Conservation (phyloP, 192 early-diverging fungal genomes). For the Coemansia erecta region DNA sequence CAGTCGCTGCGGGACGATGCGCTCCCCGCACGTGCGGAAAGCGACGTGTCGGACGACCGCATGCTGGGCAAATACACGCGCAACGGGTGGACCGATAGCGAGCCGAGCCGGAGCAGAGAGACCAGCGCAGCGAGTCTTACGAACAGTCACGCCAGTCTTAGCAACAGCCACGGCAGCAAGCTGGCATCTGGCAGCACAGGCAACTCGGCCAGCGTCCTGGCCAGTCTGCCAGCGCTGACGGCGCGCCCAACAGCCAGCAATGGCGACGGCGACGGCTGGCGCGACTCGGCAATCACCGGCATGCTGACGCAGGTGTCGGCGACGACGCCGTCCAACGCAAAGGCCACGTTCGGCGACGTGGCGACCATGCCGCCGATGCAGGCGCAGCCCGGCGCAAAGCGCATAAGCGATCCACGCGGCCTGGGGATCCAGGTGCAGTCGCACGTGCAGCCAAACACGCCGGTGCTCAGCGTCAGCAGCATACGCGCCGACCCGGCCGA, state of each 20-base stretch:
- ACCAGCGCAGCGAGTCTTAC: too few species aligned
- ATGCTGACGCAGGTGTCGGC: constrained; percentile 29
- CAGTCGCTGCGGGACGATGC: constrained; percentile 16
- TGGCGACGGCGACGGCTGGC: constrained; percentile 25
- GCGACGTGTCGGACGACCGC: background rate
- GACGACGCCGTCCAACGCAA: constrained; percentile 14
- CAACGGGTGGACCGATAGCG: constrained; percentile 9
- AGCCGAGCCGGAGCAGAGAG: background rate
- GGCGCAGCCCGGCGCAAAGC: background rate
- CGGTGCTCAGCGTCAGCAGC: constrained; percentile 5
- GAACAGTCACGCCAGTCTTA: too few species aligned
- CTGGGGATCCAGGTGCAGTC: constrained; percentile 4
- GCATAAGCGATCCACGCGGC: constrained; percentile 1
- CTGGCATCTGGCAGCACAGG: constrained; percentile 8
- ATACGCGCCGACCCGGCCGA: background rate
- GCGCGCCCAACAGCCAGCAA: background rate
- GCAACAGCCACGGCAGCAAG: constrained; percentile 17
- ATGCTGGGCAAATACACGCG: constrained; percentile 2
- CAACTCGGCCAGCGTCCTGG: background rate
- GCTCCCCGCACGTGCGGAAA: background rate
- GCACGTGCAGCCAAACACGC: background rate
- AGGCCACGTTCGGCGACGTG: constrained; percentile 10
- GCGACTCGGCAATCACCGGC: constrained; percentile 44
- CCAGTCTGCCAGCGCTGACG: background rate
- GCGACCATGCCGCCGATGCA: background rate